Percentiles rank a stretch among this genome's conserved stretches.
Evolutionary conservation across 2,329 filamentous ascomycete genomes (phyloP).

Genomic region (Conoideocrella luteorostrata): DNA sequence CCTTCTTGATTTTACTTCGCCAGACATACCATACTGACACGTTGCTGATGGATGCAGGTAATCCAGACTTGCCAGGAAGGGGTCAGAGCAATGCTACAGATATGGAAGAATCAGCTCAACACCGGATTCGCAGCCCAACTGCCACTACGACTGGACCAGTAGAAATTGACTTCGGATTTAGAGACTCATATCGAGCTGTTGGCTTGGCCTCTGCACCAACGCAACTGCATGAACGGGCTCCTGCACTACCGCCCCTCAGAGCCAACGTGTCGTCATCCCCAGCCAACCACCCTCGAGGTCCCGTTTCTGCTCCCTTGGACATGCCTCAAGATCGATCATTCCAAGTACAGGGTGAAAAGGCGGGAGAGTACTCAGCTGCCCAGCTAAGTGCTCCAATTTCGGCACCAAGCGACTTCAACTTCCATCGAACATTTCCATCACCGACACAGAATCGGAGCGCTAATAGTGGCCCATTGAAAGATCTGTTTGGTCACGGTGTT

Average conservation of each 20-base stretch:
- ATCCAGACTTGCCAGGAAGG: constrained; percentile 15
- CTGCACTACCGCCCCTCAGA: constrained; percentile 32
- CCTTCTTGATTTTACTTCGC: not conserved
- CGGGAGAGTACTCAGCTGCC: constrained; percentile 43
- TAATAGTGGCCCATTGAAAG: not conserved
- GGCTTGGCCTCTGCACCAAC: constrained; percentile 21
- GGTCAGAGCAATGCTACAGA: constrained; percentile 39
- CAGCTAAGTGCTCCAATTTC: constrained; percentile 51
- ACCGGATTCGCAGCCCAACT: constrained; percentile 42
- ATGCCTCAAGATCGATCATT: constrained; percentile 29
- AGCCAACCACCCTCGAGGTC: constrained; percentile 47
- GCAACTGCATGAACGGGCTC: constrained; percentile 35
- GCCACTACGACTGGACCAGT: constrained; percentile 41
- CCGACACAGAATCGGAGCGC: not conserved
- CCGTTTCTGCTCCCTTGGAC: constrained; percentile 47
- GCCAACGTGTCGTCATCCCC: constrained; percentile 1
- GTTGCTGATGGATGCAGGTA: not conserved
- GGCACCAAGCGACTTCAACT: constrained; percentile 48
- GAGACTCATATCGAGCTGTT: constrained; percentile 29
- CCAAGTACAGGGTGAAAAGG: constrained; percentile 24
- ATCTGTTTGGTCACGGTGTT: constrained; percentile 4
- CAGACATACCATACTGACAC: not conserved
- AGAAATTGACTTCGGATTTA: constrained; percentile 33
- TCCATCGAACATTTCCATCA: constrained; percentile 37
- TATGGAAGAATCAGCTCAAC: constrained; percentile 33